These are phyloP conservation scores for Cornus controversa DNA, from an alignment of 148 eudicot genomes.

Conservation along the genomic window DNA sequence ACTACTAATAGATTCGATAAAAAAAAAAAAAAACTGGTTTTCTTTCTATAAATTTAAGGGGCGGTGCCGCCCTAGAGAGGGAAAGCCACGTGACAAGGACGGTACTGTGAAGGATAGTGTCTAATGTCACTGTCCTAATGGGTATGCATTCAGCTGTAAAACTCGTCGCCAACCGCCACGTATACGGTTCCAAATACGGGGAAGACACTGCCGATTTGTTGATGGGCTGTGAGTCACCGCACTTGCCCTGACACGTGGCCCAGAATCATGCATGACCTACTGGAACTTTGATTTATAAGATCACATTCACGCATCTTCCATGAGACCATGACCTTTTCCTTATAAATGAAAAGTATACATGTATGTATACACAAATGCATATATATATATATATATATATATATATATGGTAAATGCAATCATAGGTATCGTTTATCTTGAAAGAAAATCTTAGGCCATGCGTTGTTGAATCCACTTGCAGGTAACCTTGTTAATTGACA, in stretches of 20 bases:
- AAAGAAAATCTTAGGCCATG: no score
- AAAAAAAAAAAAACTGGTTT: no score
- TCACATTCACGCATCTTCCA: background rate
- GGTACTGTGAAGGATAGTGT: background rate
- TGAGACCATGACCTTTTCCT: background rate
- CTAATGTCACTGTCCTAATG: background rate
- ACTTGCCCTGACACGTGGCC: background rate
- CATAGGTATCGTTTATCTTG: no score
- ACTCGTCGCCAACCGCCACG: background rate
- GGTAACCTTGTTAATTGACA: no score
- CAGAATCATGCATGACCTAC: background rate
- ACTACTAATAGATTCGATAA: no score
- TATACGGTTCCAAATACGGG: background rate
- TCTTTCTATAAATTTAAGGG: background rate
- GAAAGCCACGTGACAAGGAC: slow-evolving; percentile 9
- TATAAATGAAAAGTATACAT: background rate
- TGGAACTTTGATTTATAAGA: background rate
- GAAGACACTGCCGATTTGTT: background rate
- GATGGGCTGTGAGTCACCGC: background rate
- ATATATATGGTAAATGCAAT: no score
- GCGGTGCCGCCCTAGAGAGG: slow-evolving; percentile 10
- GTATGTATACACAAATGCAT: background rate
- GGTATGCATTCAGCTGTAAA: background rate
- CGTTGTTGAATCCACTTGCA: no score
- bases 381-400: no score